A percentile compares a stretch with the other conserved stretches of the same genome.
Evolutionary conservation across 2,329 filamentous ascomycete genomes (phyloP).

Genomic region (Colletotrichum sp.): DNA sequence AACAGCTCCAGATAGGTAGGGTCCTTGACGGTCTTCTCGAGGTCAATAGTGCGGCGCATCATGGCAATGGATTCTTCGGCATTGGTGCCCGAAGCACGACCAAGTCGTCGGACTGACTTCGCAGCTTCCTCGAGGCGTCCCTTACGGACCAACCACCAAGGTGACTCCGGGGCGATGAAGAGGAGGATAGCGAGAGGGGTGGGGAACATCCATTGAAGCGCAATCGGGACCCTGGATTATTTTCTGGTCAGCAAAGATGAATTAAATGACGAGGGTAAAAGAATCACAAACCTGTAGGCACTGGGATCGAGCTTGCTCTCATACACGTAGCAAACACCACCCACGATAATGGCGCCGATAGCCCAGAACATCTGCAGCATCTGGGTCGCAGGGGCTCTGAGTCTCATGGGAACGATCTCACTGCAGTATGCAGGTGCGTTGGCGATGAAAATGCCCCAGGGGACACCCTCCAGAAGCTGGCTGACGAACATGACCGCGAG

Average conservation of each 20-base stretch:
- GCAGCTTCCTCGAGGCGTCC: slow-evolving; percentile 49
- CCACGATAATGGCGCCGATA: slow-evolving; percentile 66
- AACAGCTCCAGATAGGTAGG: slow-evolving; percentile 57
- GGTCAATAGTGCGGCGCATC: slow-evolving; percentile 55
- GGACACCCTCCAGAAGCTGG: slow-evolving; percentile 66
- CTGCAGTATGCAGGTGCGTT: slow-evolving; percentile 67
- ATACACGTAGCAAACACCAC: slow-evolving; percentile 60
- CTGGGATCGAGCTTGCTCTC: slow-evolving; percentile 33
- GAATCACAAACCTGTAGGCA: slow-evolving; percentile 20
- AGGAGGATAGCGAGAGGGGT: slow-evolving; percentile 57
- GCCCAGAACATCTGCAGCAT: slow-evolving; percentile 73
- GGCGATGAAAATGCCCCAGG: slow-evolving; percentile 71
- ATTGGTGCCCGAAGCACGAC: slow-evolving; percentile 29
- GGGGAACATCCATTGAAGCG: slow-evolving; percentile 65
- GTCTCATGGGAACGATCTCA: slow-evolving; percentile 64
- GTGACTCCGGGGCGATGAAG: slow-evolving; percentile 56
- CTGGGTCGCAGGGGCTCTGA: slow-evolving; percentile 63
- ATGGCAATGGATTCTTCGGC: slow-evolving; percentile 24
- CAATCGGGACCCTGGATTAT: slow-evolving; percentile 52
- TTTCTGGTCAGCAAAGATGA: slow-evolving; percentile 32
- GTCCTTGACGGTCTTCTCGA: slow-evolving; percentile 53
- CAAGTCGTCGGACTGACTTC: slow-evolving; percentile 52
- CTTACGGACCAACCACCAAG: slow-evolving; percentile 62
- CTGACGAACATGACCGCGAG: slow-evolving; percentile 51
- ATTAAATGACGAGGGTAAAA: slow-evolving; percentile 16